These are phyloP conservation scores for Tremella fuciformis DNA, from an alignment of 768 basidiomycete species.

Conservation along the genomic window DNA sequence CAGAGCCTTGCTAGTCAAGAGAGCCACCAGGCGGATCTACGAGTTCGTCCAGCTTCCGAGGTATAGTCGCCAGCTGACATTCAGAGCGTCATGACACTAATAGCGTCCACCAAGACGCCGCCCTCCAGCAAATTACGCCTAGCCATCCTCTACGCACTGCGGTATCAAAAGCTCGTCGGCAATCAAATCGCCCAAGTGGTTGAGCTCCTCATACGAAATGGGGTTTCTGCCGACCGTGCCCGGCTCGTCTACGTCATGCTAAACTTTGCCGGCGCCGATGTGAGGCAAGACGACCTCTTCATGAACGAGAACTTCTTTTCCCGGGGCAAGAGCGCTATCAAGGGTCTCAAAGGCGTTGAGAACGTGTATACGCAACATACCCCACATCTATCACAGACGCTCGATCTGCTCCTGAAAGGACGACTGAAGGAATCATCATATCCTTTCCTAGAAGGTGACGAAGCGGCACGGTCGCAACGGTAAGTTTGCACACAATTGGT, in stretches of 20 bases:
- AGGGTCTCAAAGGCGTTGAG: slow-evolving; percentile 96
- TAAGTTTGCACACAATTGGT: slow-evolving; percentile 48
- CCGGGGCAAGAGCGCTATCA: slow-evolving; percentile 88
- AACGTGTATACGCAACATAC: slow-evolving; percentile 98
- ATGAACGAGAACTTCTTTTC: slow-evolving; percentile 91
- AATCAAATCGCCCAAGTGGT: slow-evolving; percentile 68
- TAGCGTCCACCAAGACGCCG: slow-evolving; percentile 67
- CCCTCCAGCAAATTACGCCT: slow-evolving; percentile 80
- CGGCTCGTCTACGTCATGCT: slow-evolving; percentile 75
- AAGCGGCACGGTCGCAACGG: slow-evolving; percentile 58
- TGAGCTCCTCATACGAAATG: slow-evolving; percentile 52
- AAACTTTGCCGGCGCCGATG: slow-evolving; percentile 90
- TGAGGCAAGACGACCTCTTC: slow-evolving; percentile 95
- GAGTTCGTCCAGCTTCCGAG: too few species aligned
- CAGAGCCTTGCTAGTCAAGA: slow-evolving; percentile 92
- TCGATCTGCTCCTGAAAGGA: slow-evolving; percentile 84
- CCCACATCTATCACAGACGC: slow-evolving; percentile 85
- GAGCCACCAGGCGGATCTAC: slow-evolving; percentile 72
- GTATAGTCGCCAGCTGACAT: slow-evolving; percentile 11
- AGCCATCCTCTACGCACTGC: slow-evolving; percentile 85
- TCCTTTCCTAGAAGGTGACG: slow-evolving; percentile 76
- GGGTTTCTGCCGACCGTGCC: slow-evolving; percentile 57
- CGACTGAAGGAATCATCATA: slow-evolving; percentile 81
- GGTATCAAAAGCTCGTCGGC: slow-evolving; percentile 86
- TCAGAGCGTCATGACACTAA: slow-evolving; percentile 76